Base-by-base conservation (phyloP, 2,329 filamentous ascomycete genomes). In the Chaetomium sp. region DNA sequence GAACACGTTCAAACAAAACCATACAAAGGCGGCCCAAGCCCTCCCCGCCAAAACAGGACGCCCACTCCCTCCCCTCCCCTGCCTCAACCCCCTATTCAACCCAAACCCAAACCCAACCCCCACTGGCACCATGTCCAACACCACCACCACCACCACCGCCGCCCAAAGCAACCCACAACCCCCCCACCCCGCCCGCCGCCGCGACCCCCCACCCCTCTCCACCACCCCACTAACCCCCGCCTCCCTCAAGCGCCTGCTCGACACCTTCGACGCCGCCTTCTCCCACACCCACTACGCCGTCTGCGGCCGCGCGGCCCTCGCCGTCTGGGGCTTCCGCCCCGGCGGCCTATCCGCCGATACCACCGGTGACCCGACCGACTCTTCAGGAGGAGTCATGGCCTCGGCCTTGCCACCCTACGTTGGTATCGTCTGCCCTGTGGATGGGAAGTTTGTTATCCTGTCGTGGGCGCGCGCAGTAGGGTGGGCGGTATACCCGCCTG, bases 241-340 rank as follows among this genome's bases (percentile, higher is more conserved):
- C n/a, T 72, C 72, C 54, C 73, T 82, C 9, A 65, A 62, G 13
- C 74, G 79, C 55, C 70, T 83, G 31, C 76, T 83, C 67, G 68
- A 71, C 27, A 70, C 72, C n/a, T 69, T 85, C 50, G 75, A 79
- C 63, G 56, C 58, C 0, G 72, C 75, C 4, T 76, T 85, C 23
- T 68, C 70, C 21, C 78, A 82, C 70, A 75, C 81, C 1, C 78
- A 75, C 23, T 84, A 83, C 70, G 78, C 78, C 12, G 76, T 85
- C 50, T 77, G 74, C 68, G 83, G 83, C 25, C 74, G 77, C 25
- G 76, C 77, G 0, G 81, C 81, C 13, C 74, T 85, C 65, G 70
- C 74, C 3, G 76, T 79, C 55, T 80, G 82, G 74, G 82, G 81
- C 55, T 78, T 75, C 65, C 58, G 69, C 4, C 66, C 64, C 8